Evolutionary conservation across 2,329 filamentous ascomycete species (phyloP).

Genomic region (Grosmannia clavigera): DNA sequence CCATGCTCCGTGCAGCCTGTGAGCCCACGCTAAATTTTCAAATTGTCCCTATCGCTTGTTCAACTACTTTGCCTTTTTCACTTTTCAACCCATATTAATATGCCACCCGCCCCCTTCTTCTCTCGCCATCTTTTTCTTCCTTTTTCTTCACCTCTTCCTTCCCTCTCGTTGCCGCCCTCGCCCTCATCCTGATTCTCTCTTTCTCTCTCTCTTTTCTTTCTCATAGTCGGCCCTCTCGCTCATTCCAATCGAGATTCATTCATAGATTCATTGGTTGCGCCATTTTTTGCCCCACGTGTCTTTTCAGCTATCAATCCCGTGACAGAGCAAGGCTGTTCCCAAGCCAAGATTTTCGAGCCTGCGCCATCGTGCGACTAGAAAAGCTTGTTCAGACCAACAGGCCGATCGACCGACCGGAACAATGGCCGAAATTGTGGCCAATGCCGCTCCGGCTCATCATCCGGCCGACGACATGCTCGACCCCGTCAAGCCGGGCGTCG

Average conservation of each 20-base stretch:
- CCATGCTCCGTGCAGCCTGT: not conserved
- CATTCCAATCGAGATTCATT: not conserved
- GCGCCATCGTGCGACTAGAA: not conserved
- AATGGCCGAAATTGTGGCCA: not conserved
- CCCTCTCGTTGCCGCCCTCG: not conserved
- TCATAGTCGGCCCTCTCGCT: not conserved
- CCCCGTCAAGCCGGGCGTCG: not conserved
- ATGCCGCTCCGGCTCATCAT: not conserved
- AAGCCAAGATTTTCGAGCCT: not conserved
- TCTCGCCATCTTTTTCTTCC: not conserved
- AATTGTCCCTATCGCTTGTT: not conserved
- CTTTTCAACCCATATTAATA: conserved; percentile 1
- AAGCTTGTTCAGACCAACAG: not conserved
- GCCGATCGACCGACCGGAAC: not conserved
- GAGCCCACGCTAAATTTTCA: not conserved
- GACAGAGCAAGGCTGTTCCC: not conserved
- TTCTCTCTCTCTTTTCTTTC: not conserved
- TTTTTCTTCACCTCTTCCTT: not conserved
- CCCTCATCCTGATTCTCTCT: not conserved
- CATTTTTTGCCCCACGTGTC: not conserved
- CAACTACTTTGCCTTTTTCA: not conserved
- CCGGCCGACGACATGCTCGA: not conserved
- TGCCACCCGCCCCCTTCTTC: not conserved
- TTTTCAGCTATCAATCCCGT: not conserved
- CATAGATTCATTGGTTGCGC: not conserved